phyloP scores from a whole-genome alignment of 768 basidiomycete genomes.

The Russula sp. region DNA sequence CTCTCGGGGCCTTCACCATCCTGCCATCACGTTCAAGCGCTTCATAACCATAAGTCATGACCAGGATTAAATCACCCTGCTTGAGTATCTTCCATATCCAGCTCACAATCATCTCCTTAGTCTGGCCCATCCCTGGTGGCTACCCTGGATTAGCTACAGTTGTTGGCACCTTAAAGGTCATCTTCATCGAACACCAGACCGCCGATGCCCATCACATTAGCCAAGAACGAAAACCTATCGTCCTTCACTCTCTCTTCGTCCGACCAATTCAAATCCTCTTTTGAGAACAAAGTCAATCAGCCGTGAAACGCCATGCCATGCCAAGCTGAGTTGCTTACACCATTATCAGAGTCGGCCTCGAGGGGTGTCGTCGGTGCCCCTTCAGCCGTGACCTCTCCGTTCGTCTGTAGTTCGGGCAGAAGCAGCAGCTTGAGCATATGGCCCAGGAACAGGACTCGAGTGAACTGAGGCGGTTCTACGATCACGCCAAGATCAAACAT shows the following conservation, averaged over 20 bases:
- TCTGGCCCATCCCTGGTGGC: too few relatives aligned
- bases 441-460: slow-evolving; percentile 78
- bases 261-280: slow-evolving; percentile 93
- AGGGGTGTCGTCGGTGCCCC: slow-evolving; percentile 44
- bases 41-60: too few relatives aligned
- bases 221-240: too few relatives aligned
- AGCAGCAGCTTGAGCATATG: slow-evolving; percentile 89
- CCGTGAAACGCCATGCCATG: too few relatives aligned
- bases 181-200: slow-evolving; percentile 64
- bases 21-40: too few relatives aligned
- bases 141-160: too few relatives aligned
- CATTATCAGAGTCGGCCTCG: slow-evolving; percentile 71
- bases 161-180: slow-evolving; percentile 58
- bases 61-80: too few relatives aligned
- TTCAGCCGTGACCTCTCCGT: slow-evolving; percentile 65
- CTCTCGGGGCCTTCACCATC: too few relatives aligned
- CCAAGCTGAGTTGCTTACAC: too few relatives aligned
- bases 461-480: slow-evolving; percentile 80
- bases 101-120: too few relatives aligned
- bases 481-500: slow-evolving; percentile 17
- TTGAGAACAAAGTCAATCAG: too few relatives aligned
- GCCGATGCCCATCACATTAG: slow-evolving; percentile 67
- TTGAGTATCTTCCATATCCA: too few relatives aligned
- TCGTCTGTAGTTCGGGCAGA: slow-evolving; percentile 76
- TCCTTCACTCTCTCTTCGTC: slow-evolving; percentile 75